Evolutionary conservation across 176 grass and related monocot species (phyloP), one percentile per base, ranked within the genome.

Genomic region (Paspalum vaginatum): DNA sequence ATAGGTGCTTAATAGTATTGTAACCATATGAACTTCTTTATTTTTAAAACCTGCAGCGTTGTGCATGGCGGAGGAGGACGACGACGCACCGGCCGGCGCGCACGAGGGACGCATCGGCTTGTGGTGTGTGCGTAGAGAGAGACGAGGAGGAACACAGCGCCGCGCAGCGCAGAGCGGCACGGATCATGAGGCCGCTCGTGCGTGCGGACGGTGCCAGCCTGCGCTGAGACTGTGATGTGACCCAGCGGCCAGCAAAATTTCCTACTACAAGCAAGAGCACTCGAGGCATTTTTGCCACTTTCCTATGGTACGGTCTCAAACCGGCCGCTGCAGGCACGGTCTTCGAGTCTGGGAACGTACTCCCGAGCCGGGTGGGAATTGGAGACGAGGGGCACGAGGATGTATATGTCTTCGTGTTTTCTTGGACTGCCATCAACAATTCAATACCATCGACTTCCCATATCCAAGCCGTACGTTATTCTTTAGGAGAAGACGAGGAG

Each of bases 151-250:
- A n/a, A n/a, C 44, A 7, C n/a, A 27, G n/a, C n/a, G n/a, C n/a
- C n/a, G n/a, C n/a, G n/a, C 3, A 61, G 58, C 0, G 37, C 53
- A 45, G 42, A 39, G 25, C 4, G 41, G 59, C 82, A 42, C 53
- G n/a, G 74, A 78, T 58, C 64, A 27, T 60, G 54, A 85, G 74
- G 42, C 54, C 54, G 56, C 74, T 39, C 82, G 67, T 49, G 67
- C 21, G 67, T 2, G 53, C 18, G 50, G 42, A 14, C 46, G 21
- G 21, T 59, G 21, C 24, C 56, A 22, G 56, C 26, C 9, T 22
- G 2, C 0, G 17, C 32, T 67, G 72, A 54, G 70, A 9, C 11
- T 4, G 16, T 21, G 8, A 20, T 9, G 22, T 20, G 0, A 15
- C 17, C 18, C 7, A 57, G 55, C 17, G 8, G 54, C 70, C 48